These are phyloP conservation scores for Plasmodium malariae DNA, from an alignment of 169 alveolate genomes.

Conservation along the genomic window DNA sequence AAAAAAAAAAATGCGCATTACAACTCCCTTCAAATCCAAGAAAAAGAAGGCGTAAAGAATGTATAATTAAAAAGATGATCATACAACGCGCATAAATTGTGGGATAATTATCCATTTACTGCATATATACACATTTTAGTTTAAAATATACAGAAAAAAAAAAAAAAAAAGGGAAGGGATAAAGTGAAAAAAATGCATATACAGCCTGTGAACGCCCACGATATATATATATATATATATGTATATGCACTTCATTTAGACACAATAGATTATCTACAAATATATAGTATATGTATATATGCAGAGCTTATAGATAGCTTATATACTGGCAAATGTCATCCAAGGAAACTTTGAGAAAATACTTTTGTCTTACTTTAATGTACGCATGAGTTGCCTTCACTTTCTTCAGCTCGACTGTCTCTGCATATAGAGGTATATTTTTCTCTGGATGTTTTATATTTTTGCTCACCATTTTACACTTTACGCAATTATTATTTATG, in stretches of 20 bases:
- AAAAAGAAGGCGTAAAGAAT: too few relatives aligned
- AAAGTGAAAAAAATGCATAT: neutral
- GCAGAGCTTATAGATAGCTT: neutral
- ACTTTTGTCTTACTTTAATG: conserved; percentile 13
- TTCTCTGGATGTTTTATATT: conserved; percentile 8
- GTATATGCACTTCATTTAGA: neutral
- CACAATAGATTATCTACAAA: neutral
- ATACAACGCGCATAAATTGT: too few relatives aligned
- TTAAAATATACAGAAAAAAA: neutral
- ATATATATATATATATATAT: neutral
- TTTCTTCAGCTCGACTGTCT: conserved; percentile 56
- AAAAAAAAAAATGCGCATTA: too few relatives aligned
- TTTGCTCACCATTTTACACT: conserved; percentile 56
- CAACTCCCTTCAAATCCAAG: too few relatives aligned
- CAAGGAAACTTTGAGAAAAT: conserved; percentile 36
- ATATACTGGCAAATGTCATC: conserved; percentile 65
- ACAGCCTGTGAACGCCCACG: too few relatives aligned
- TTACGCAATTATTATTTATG: conserved; percentile 10
- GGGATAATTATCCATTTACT: too few relatives aligned
- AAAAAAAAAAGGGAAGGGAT: neutral
- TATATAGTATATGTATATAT: neutral
- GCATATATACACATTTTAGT: too few relatives aligned
- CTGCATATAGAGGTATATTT: conserved; percentile 19
- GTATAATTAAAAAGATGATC: too few relatives aligned
- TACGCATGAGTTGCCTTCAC: conserved; percentile 16